phyloP scores from a whole-genome alignment of 805 yeast genomes.

The Sugiyamaella floridensis region DNA sequence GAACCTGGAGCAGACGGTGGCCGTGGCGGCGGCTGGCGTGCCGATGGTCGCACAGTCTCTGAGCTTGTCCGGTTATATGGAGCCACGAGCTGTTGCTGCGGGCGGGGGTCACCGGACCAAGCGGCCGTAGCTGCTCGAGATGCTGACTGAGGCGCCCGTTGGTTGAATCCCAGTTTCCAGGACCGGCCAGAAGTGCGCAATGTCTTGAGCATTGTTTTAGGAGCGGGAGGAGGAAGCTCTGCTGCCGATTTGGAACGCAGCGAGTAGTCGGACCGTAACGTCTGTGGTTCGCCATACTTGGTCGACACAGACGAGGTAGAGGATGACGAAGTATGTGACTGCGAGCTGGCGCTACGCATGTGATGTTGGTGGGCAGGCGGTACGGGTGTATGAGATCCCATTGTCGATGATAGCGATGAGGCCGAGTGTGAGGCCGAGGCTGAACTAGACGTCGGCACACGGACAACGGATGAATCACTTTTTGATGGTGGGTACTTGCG shows the following conservation, averaged over 20 bases:
- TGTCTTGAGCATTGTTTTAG: constrained; percentile 18
- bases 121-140: constrained; percentile 22
- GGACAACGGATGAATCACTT: constrained; percentile 2
- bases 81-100: constrained; percentile 2
- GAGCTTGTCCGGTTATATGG: constrained; percentile 1
- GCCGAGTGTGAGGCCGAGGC: constrained; percentile 2
- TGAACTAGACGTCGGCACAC: neutral
- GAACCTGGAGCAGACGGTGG: neutral
- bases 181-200: constrained; percentile 17
- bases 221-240: constrained; percentile 6
- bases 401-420: constrained; percentile 5
- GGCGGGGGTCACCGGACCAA: constrained; percentile 14
- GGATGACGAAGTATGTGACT: neutral
- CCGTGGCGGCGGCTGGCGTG: neutral
- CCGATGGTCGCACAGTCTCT: neutral
- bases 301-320: constrained; percentile 1
- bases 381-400: constrained; percentile 1
- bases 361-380: constrained; percentile 8
- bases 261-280: neutral
- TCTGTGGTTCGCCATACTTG: neutral
- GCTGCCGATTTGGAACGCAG: constrained; percentile 5
- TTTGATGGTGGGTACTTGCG: constrained; percentile 5
- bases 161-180: constrained; percentile 10
- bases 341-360: constrained; percentile 3
- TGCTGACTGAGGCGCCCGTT: constrained; percentile 7